These are phyloP conservation scores for Ettlia oleoabundans DNA, from an alignment of 139 green algal genomes.

Conservation along the genomic window DNA sequence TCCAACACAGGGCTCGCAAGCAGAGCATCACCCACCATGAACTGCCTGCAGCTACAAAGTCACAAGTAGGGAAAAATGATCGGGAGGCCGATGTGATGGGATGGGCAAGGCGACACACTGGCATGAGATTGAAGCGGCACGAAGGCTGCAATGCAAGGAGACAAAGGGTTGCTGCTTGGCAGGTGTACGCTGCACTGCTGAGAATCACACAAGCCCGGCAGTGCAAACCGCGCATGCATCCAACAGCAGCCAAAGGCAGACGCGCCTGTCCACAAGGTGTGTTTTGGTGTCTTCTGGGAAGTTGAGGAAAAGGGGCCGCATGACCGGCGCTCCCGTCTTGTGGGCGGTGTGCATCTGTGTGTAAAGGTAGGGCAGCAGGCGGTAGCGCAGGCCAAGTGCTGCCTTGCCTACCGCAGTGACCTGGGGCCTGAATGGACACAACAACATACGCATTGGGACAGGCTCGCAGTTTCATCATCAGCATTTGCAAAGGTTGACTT, in stretches of 20 bases:
- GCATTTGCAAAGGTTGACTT: no score
- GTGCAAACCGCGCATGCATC: neutral
- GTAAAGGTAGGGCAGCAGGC: conserved; percentile 79
- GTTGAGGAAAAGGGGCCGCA: conserved; percentile 68
- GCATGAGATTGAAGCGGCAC: neutral
- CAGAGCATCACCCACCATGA: conserved; percentile 67
- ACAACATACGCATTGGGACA: no score
- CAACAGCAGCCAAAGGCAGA: neutral
- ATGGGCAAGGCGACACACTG: neutral
- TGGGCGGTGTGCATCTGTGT: conserved; percentile 48
- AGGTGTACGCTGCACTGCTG: no score
- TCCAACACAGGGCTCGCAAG: conserved; percentile 74
- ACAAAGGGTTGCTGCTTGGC: neutral
- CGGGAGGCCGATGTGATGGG: no score
- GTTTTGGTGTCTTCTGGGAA: conserved; percentile 43
- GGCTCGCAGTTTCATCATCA: neutral
- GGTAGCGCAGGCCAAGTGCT: conserved; percentile 69
- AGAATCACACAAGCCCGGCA: neutral
- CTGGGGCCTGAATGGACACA: conserved; percentile 12
- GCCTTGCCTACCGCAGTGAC: conserved; percentile 55
- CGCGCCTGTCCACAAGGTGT: conserved; percentile 1
- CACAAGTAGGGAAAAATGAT: no score
- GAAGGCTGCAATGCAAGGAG: neutral
- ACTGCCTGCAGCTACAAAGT: conserved; percentile 51
- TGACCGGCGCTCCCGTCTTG: conserved; percentile 61